A percentile compares a stretch with the other conserved stretches of the same genome.
Conservation (phyloP, 2,329 filamentous ascomycete genomes). For the Colletotrichum tofieldiae region DNA sequence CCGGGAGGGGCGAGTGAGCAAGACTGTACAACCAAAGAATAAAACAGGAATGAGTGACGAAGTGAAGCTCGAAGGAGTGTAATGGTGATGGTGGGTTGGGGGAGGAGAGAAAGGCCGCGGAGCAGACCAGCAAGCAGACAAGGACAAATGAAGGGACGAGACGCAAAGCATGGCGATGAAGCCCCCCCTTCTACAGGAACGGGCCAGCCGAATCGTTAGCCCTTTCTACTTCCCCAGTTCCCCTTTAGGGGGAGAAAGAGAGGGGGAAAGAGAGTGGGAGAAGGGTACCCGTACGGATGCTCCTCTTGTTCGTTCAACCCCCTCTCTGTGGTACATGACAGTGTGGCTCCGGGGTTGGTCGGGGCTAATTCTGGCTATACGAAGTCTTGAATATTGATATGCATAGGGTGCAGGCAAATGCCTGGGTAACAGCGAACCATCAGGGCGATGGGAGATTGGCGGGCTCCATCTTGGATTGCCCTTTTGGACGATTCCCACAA, state of each 20-base stretch:
- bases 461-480: slow-evolving; percentile 36
- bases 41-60: slow-evolving; percentile 41
- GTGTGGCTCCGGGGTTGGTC: slow-evolving; percentile 40
- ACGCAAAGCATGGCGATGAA: slow-evolving; percentile 36
- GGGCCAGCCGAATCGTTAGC: slow-evolving; percentile 40
- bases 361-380: slow-evolving; percentile 42
- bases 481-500: slow-evolving; percentile 37
- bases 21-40: slow-evolving; percentile 33
- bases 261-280: not conserved
- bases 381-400: slow-evolving; percentile 44
- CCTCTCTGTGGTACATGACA: slow-evolving; percentile 36
- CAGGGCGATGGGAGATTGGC: slow-evolving; percentile 40
- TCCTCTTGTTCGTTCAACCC: slow-evolving; percentile 19
- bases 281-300: not conserved
- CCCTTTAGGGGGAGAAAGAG: no score
- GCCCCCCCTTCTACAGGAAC: slow-evolving; percentile 37
- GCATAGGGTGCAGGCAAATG: slow-evolving; percentile 36
- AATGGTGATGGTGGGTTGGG: slow-evolving; percentile 32
- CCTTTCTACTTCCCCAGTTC: slow-evolving; percentile 23
- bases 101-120: slow-evolving; percentile 36
- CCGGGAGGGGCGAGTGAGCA: slow-evolving; percentile 41
- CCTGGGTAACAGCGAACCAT: slow-evolving; percentile 41
- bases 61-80: slow-evolving; percentile 41
- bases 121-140: slow-evolving; percentile 43
- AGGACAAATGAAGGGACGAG: slow-evolving; percentile 41